Evolutionary conservation across 495 filamentous ascomycete genomes (phyloP).

Genomic region (Xylaria nigripes): DNA sequence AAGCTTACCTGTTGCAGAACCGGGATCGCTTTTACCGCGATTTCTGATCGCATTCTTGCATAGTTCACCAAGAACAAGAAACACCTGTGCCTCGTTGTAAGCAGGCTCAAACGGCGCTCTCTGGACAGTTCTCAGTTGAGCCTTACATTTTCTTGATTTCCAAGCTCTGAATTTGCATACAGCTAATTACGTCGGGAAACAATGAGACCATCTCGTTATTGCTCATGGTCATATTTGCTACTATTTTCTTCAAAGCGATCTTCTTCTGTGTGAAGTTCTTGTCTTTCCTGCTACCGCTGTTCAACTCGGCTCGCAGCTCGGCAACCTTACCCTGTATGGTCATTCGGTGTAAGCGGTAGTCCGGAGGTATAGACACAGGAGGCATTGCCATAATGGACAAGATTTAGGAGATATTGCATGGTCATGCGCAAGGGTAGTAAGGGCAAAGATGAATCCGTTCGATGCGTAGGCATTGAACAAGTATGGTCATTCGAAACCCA

Average conservation of each 20-base stretch:
- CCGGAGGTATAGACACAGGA: conserved; percentile 37
- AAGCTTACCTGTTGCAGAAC: conserved; percentile 67
- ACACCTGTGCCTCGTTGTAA: conserved; percentile 56
- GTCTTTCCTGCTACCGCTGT: conserved; percentile 92
- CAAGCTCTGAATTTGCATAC: conserved; percentile 87
- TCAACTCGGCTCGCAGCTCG: conserved; percentile 90
- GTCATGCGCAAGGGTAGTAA: conserved; percentile 11
- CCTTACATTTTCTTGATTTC: conserved; percentile 99
- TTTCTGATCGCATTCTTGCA: conserved; percentile 85
- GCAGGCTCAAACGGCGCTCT: neutral
- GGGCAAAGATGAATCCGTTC: neutral
- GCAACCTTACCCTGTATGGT: conserved; percentile 90
- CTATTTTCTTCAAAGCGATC: conserved; percentile 98
- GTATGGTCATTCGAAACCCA: neutral
- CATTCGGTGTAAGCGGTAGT: conserved; percentile 34
- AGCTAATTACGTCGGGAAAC: conserved; percentile 89
- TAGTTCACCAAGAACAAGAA: conserved; percentile 98
- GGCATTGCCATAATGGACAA: conserved; percentile 39
- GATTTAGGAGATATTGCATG: conserved; percentile 20
- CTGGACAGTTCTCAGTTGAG: neutral
- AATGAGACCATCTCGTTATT: conserved; percentile 99
- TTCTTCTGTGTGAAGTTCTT: conserved; percentile 96
- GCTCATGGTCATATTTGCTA: conserved; percentile 99
- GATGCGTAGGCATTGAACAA: neutral
- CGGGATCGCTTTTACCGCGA: conserved; percentile 86